Base-by-base conservation (phyloP, 176 grass and related monocot species). In the Zizania latifolia region DNA sequence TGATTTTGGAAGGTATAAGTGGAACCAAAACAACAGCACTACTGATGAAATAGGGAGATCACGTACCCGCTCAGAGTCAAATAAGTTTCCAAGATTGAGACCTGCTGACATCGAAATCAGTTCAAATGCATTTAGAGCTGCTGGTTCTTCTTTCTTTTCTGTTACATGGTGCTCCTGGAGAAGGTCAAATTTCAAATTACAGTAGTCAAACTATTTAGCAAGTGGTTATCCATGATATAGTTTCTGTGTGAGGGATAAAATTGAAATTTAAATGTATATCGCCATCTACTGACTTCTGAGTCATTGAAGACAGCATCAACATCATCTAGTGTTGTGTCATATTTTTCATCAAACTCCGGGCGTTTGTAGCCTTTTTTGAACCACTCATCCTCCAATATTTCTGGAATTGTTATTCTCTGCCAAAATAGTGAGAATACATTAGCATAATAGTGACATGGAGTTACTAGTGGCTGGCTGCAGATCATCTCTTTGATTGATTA, bases 361-460 rank as follows among this genome's bases (percentile, higher is more conserved):
- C 82, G 84, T 58, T 88, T 94, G 75, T 94, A 94, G 16, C 87
- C 89, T 70, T 92, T 94, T 65, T 73, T 92, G 76, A 94, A 99
- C 95, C 91, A 99, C 58, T 92, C 89, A 59, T 99, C 95, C 72
- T 94, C 86, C 60, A 94, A 24, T 87, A 94, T 99, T 85, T 94
- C 95, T 66, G 89, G 78, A 68, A 99, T 82, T 76, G 80, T 94
- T 71, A 99, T 84, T 73, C 95, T 88, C 95, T 99, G 82, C 36
- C 35, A 70, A 2, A 59, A 6, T 83, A 83, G 39, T 10, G 41
- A n/a, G 15, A 63, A 74, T 28, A 31, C 0, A 43, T 75, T 46
- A 88, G 68, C 53, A 41, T 37, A 28, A 51, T n/a, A n/a, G n/a
- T n/a, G n/a, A n/a, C n/a, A n/a, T n/a, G n/a, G n/a, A n/a, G n/a